phyloP scores from a whole-genome alignment of 2,329 filamentous ascomycete genomes.

The Colletotrichum tropicicola region DNA sequence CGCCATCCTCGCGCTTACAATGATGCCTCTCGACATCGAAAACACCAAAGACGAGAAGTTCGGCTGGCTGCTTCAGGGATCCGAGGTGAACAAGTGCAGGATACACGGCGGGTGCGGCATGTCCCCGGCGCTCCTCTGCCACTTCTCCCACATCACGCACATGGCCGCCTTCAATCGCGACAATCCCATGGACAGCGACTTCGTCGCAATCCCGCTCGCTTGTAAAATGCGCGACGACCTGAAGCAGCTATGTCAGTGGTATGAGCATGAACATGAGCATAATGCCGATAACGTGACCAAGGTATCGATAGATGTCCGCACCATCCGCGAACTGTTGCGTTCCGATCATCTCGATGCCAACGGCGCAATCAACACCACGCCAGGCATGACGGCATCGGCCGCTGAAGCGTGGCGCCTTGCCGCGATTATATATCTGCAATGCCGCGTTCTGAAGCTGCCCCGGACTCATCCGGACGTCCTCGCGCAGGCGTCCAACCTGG shows the following conservation, averaged over 20 bases:
- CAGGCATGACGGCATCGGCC: conserved; percentile 49
- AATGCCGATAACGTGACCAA: background rate
- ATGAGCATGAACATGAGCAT: background rate
- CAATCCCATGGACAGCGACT: background rate
- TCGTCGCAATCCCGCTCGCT: conserved; percentile 27
- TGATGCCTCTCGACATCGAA: conserved; percentile 42
- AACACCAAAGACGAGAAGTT: conserved; percentile 43
- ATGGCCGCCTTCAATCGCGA: conserved; percentile 41
- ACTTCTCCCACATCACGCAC: conserved; percentile 48
- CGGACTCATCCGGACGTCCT: conserved; percentile 47
- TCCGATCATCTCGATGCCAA: background rate
- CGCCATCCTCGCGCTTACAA: conserved; percentile 49
- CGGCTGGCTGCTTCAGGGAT: conserved; percentile 49
- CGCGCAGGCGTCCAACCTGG: conserved; percentile 41
- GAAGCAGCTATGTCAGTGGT: conserved; percentile 23
- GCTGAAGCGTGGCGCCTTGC: conserved; percentile 52
- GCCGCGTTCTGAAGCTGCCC: conserved; percentile 47
- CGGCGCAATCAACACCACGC: conserved; percentile 7
- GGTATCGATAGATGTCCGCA: background rate
- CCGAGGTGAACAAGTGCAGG: conserved; percentile 42
- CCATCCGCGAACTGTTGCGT: background rate
- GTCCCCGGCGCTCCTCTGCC: conserved; percentile 48
- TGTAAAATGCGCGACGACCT: conserved; percentile 39
- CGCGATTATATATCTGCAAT: conserved; percentile 49
- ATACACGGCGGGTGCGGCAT: conserved; percentile 53